Evolutionary conservation across 257 asterid genomes (phyloP).

Genomic region (Solanum sitiens): DNA sequence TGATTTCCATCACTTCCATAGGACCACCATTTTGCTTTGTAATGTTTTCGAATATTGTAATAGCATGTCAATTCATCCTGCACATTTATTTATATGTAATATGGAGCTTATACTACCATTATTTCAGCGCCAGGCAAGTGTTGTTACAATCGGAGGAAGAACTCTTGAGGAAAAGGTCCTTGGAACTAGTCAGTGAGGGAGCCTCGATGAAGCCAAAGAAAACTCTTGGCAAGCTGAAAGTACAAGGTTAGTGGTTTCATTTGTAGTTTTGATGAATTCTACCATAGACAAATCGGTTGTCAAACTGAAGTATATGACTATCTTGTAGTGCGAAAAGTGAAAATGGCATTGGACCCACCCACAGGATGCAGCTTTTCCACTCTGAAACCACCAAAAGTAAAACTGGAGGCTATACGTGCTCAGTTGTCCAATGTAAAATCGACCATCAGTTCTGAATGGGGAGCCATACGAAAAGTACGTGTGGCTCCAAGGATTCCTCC

Average conservation of each 20-base stretch:
- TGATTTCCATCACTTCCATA: neutral
- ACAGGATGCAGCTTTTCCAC: slow-evolving; percentile 69
- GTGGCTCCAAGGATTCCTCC: slow-evolving; percentile 36
- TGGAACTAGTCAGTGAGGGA: slow-evolving; percentile 75
- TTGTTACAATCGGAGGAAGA: slow-evolving; percentile 88
- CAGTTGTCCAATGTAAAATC: slow-evolving; percentile 65
- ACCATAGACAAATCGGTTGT: neutral
- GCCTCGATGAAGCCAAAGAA: slow-evolving; percentile 69
- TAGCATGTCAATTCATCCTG: neutral
- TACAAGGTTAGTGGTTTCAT: slow-evolving; percentile 50
- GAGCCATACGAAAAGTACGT: slow-evolving; percentile 41
- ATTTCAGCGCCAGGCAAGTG: slow-evolving; percentile 51
- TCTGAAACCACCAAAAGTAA: slow-evolving; percentile 46
- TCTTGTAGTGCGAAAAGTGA: slow-evolving; percentile 77
- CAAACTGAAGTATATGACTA: neutral
- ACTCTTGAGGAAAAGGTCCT: slow-evolving; percentile 46
- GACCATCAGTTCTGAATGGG: slow-evolving; percentile 62
- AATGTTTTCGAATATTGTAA: neutral
- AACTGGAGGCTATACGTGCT: slow-evolving; percentile 53
- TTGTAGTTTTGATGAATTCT: neutral
- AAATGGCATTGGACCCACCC: slow-evolving; percentile 82
- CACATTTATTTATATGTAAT: neutral
- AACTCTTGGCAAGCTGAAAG: slow-evolving; percentile 73
- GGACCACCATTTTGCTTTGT: neutral
- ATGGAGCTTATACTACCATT: neutral